Evolutionary conservation across 306 rosid genomes (phyloP).

Genomic region (Castanea crenata): DNA sequence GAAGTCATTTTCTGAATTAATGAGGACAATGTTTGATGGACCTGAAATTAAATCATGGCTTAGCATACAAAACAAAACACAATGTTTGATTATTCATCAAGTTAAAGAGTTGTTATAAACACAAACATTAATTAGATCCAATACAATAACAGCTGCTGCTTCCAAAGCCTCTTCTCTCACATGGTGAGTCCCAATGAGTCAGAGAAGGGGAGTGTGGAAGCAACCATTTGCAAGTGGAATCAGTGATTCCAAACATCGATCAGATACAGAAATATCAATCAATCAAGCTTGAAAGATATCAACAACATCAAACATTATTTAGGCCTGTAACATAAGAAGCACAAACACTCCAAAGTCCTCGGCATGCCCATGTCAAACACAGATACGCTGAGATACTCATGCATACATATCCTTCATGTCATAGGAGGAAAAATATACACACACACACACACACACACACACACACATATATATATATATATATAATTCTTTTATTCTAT

Average conservation of each 20-base stretch:
- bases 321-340: background rate
- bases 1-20: slow-evolving; percentile 60
- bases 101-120: too few species aligned
- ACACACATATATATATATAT: too few species aligned
- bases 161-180: background rate
- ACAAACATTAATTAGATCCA: too few species aligned
- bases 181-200: background rate
- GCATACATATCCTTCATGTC: too few species aligned
- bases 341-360: too few species aligned
- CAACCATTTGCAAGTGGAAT: background rate
- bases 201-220: background rate
- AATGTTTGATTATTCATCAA: too few species aligned
- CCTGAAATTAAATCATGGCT: slow-evolving; percentile 36
- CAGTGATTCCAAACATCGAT: background rate
- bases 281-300: background rate
- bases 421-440: too few species aligned
- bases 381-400: too few species aligned
- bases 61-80: background rate
- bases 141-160: background rate
- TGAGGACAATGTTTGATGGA: slow-evolving; percentile 44
- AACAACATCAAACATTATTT: background rate
- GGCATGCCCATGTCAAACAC: too few species aligned
- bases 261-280: background rate
- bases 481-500: too few species aligned
- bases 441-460: too few species aligned